Percentiles rank a stretch among this genome's conserved stretches.
Conservation (phyloP, 108 stramenopile genomes). For the Bacterosira constricta region DNA sequence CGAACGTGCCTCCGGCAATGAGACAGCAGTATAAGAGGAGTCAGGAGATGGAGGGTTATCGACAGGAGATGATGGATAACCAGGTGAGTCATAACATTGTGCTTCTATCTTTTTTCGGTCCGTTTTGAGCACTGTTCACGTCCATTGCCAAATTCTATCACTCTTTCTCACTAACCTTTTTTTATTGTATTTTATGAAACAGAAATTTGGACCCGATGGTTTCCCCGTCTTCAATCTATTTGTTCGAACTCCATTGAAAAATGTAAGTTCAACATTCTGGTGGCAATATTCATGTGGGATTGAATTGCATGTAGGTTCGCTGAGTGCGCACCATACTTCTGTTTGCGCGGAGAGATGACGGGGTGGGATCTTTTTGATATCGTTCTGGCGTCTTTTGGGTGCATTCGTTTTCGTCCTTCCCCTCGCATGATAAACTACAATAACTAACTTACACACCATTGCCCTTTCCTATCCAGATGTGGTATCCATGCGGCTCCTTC, state of each 20-base stretch:
- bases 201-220: constrained; percentile 72
- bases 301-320: too few species aligned
- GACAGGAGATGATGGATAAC: constrained; percentile 75
- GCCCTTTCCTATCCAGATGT: constrained; percentile 59
- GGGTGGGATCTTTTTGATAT: not conserved
- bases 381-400: not conserved
- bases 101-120: not conserved
- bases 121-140: not conserved
- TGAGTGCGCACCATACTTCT: too few species aligned
- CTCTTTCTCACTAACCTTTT: not conserved
- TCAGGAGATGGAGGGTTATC: constrained; percentile 67
- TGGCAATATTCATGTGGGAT: too few species aligned
- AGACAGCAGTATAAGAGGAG: constrained; percentile 69
- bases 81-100: not conserved
- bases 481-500: constrained; percentile 92
- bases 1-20: constrained; percentile 80
- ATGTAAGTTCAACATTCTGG: constrained; percentile 80
- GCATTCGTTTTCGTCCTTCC: not conserved
- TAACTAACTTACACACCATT: too few species aligned
- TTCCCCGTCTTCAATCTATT: constrained; percentile 86
- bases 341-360: too few species aligned
- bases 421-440: too few species aligned
- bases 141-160: not conserved
- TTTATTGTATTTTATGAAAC: not conserved
- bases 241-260: constrained; percentile 73